Evolutionary conservation across 2,329 filamentous ascomycete species (phyloP).

Genomic region (Paramyrothecium roridum): DNA sequence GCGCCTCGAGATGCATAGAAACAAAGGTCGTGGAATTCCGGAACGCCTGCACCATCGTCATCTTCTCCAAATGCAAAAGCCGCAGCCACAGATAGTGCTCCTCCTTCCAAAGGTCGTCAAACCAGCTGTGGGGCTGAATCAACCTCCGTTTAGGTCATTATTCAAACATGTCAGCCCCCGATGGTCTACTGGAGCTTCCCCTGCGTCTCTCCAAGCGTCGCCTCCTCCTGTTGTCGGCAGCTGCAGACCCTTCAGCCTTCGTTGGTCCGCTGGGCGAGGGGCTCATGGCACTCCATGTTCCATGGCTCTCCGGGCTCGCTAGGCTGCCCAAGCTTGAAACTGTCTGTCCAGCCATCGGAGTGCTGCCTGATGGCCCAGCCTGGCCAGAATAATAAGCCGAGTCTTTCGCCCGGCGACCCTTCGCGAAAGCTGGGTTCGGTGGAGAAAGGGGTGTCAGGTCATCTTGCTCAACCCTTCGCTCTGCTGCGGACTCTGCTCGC

Average conservation of each 20-base stretch:
- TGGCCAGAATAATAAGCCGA: slow-evolving; percentile 60
- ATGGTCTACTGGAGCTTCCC: slow-evolving; percentile 31
- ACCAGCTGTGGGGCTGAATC: neutral
- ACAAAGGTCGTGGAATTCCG: neutral
- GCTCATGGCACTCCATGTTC: slow-evolving; percentile 52
- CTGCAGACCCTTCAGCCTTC: slow-evolving; percentile 25
- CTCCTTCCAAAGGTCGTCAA: no score
- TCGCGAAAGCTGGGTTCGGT: slow-evolving; percentile 55
- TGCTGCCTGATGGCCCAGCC: slow-evolving; percentile 31
- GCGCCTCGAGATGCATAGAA: neutral
- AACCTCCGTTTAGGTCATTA: slow-evolving; percentile 10
- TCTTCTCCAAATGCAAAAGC: neutral
- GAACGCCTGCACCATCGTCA: slow-evolving; percentile 2
- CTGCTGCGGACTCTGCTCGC: slow-evolving; percentile 43
- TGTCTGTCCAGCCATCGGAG: slow-evolving; percentile 33
- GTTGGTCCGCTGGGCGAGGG: slow-evolving; percentile 39
- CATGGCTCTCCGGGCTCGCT: slow-evolving; percentile 44
- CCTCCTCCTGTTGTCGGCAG: slow-evolving; percentile 51
- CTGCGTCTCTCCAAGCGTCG: slow-evolving; percentile 52
- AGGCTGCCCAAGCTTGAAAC: slow-evolving; percentile 45
- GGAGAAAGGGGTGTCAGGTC: slow-evolving; percentile 44
- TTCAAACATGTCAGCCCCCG: slow-evolving; percentile 34
- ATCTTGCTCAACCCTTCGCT: slow-evolving; percentile 37
- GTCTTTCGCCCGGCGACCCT: slow-evolving; percentile 51
- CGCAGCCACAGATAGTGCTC: neutral